Evolutionary conservation across 768 basidiomycete genomes (phyloP), one percentile per base, ranked within the genome.

Genomic region (Grammothele lineata): DNA sequence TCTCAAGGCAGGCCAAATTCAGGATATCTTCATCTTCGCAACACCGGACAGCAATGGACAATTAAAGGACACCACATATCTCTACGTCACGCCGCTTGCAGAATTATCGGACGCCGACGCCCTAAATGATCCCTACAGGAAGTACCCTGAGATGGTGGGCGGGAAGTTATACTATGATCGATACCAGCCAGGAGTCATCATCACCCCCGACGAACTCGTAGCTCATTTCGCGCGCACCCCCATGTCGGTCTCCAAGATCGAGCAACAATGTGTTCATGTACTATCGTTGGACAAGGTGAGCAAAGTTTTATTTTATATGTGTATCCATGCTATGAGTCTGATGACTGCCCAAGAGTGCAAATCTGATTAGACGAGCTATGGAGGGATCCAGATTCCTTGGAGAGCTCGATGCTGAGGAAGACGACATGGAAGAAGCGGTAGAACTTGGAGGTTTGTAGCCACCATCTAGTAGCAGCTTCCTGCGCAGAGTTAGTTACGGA

Each of bases 271-370:
- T n/a, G 18, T 45, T 5, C 43, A 45, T 37, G 36, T 26, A 7
- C 25, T 45, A 7, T 19, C 43, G 7, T 19, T 45, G 17, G 43
- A 45, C 25, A 45, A 45, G 36, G 43, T 45, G n/a, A n/a, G n/a
- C n/a, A n/a, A n/a, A n/a, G n/a, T n/a, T n/a, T n/a, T n/a, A n/a
- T n/a, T n/a, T n/a, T n/a, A n/a, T n/a, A n/a, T n/a, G n/a, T n/a
- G n/a, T n/a, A n/a, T n/a, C n/a, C n/a, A n/a, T n/a, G n/a, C n/a
- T n/a, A n/a, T n/a, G n/a, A n/a, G n/a, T n/a, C n/a, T n/a, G n/a
- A n/a, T n/a, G n/a, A n/a, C n/a, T n/a, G n/a, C n/a, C n/a, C n/a
- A n/a, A n/a, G n/a, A n/a, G n/a, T n/a, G n/a, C n/a, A n/a, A n/a
- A n/a, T n/a, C n/a, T n/a, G n/a, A n/a, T n/a, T n/a, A n/a, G n/a